Base-by-base conservation (phyloP, 805 yeast species). In the Spathaspora girioi region DNA sequence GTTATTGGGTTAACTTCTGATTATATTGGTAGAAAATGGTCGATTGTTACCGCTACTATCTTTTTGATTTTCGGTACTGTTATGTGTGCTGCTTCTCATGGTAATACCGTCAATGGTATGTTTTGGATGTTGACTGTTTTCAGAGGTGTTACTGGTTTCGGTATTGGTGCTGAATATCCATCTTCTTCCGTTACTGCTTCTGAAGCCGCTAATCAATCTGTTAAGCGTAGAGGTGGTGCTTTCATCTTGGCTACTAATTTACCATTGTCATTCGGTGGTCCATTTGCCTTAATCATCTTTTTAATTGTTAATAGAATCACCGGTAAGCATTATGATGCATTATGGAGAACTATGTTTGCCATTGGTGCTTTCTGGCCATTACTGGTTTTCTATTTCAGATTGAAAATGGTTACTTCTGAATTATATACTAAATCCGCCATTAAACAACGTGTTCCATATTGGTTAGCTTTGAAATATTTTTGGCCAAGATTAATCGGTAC, bases 131-230 rank as follows among this genome's bases (percentile, higher is more conserved):
- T 87, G 60, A 80, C 83, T 45, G 82, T 87, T n/a, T 73, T 81
- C 54, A 76, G 93, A 65, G 93, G 93, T 59, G 76, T 85, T 9
- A 81, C 86, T 46, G 96, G 94, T 44, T 81, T 86, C 56, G 94
- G 94, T 55, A 80, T 86, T 51, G 91, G 91, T 55, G 89, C 89
- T 35, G 91, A 86, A 62, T 86, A 86, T 61, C 86, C 87, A 10
- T 83, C 87, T 1, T 81, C 85, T 18, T 81, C 89, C 0, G 81
- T 84, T 2, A 73, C 86, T 17, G 87, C 89, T 2, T 80, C 83
- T 44, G 91, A 86, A 61, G 86, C 91, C 26, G 87, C 89, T 10
- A 85, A 86, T 63, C 90, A 86, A 59, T 76, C 82, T 7, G 76
- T 77, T 47, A 80, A 73, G 59, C 74, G 77, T 60, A 75, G 94